Percentiles rank a stretch among this genome's conserved stretches.
Conservation (phyloP, 1,139 yeast genomes). For the Geotrichum reessii region DNA sequence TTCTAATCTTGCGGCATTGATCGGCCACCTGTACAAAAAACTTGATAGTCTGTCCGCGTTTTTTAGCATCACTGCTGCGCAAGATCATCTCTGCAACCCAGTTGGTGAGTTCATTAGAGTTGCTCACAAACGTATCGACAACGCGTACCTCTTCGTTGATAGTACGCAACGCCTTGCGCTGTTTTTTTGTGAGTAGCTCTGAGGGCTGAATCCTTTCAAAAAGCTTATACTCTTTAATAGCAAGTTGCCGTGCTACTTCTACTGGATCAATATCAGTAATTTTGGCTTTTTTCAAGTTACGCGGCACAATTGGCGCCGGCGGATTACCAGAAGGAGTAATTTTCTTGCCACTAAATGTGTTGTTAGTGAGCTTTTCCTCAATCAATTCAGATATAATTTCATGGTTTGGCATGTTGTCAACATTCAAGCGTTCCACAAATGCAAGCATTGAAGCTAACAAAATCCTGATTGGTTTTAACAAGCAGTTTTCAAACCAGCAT, state of each 20-base stretch:
- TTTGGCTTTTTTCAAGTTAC: conserved; percentile 24
- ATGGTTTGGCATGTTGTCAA: conserved; percentile 42
- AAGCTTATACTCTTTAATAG: conserved; percentile 63
- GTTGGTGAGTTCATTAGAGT: conserved; percentile 77
- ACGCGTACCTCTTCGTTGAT: neutral
- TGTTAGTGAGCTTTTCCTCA: conserved; percentile 25
- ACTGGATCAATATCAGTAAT: conserved; percentile 57
- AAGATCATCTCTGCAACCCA: conserved; percentile 77
- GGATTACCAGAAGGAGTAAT: neutral
- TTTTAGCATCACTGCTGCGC: conserved; percentile 52
- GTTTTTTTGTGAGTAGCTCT: conserved; percentile 73
- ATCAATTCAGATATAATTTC: conserved; percentile 18
- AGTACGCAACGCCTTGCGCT: conserved; percentile 30
- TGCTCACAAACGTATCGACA: conserved; percentile 66
- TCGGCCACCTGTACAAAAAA: conserved; percentile 80
- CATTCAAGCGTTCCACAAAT: conserved; percentile 49
- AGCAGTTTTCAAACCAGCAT: conserved; percentile 56
- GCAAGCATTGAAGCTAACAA: conserved; percentile 49
- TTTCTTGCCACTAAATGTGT: conserved; percentile 17
- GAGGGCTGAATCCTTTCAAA: conserved; percentile 62
- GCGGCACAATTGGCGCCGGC: conserved; percentile 4
- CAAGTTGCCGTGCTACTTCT: conserved; percentile 78
- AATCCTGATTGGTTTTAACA: neutral
- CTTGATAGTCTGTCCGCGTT: conserved; percentile 62
- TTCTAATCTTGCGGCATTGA: conserved; percentile 65